phyloP scores from a whole-genome alignment of 208 protist genomes.

The Trichomonas vaginalis region DNA sequence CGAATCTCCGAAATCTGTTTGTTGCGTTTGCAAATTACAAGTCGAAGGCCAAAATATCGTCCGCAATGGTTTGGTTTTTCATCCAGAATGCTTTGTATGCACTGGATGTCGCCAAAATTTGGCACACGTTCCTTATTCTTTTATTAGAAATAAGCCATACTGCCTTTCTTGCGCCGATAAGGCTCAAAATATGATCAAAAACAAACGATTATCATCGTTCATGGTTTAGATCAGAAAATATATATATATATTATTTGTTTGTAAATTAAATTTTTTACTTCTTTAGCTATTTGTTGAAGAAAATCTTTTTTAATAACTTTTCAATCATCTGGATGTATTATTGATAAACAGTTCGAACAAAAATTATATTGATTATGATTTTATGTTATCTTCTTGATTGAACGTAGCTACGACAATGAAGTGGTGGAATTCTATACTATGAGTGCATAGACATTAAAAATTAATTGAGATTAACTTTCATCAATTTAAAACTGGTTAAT shows the following conservation, averaged over 20 bases:
- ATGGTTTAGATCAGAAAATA: background rate
- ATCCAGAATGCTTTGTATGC: background rate
- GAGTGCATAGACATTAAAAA: no score
- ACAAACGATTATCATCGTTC: background rate
- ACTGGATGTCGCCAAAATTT: background rate
- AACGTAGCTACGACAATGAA: no score
- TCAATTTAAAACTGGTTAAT: no score
- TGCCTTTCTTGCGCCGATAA: background rate
- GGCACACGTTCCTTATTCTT: background rate
- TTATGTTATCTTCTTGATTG: no score
- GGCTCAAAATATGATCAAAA: background rate
- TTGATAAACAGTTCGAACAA: no score
- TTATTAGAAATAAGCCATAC: background rate
- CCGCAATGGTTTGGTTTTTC: background rate
- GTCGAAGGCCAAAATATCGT: background rate
- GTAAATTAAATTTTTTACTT: background rate
- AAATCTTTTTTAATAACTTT: no score
- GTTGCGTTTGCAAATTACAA: background rate
- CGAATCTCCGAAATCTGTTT: background rate
- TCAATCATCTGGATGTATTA: no score
- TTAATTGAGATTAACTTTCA: no score
- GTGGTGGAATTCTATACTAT: no score
- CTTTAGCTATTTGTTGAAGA: no score
- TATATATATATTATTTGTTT: background rate
- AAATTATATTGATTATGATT: no score